Conservation (phyloP, 805 yeast species). For the Cyberlindnera bimundalis region DNA sequence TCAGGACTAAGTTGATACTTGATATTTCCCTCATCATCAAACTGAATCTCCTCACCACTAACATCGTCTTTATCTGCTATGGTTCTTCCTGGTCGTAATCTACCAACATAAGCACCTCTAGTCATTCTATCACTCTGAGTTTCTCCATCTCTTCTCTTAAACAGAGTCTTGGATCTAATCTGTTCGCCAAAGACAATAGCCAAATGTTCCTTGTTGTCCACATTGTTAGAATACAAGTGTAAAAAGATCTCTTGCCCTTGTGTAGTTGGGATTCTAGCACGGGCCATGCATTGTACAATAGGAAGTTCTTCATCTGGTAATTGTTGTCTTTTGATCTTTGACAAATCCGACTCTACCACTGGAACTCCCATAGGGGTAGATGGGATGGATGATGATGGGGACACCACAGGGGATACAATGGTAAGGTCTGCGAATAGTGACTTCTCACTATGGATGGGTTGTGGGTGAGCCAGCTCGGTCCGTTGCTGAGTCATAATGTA, state of each 20-base stretch:
- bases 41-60: slow-evolving; percentile 36
- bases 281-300: slow-evolving; percentile 76
- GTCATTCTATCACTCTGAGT: slow-evolving; percentile 94
- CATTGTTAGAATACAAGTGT: slow-evolving; percentile 81
- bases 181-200: slow-evolving; percentile 97
- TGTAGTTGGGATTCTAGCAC: slow-evolving; percentile 96
- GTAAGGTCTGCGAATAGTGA: slow-evolving; percentile 36
- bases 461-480: slow-evolving; percentile 18
- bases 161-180: slow-evolving; percentile 74
- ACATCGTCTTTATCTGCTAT: slow-evolving; percentile 60
- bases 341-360: slow-evolving; percentile 13
- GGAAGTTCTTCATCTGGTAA: slow-evolving; percentile 60
- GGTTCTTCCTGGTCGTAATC: slow-evolving; percentile 79
- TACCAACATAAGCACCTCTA: slow-evolving; percentile 96
- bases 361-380: slow-evolving; percentile 30
- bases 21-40: slow-evolving; percentile 40
- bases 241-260: slow-evolving; percentile 91
- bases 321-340: slow-evolving; percentile 32
- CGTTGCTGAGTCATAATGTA: slow-evolving; percentile 5
- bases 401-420: slow-evolving; percentile 38
- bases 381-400: slow-evolving; percentile 29
- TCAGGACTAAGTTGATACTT: slow-evolving; percentile 18
- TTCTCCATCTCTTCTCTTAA: slow-evolving; percentile 58
- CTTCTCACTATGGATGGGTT: slow-evolving; percentile 11
- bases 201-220: slow-evolving; percentile 89